Conservation (phyloP, 192 early-diverging fungal genomes). For the Endogone sp. region DNA sequence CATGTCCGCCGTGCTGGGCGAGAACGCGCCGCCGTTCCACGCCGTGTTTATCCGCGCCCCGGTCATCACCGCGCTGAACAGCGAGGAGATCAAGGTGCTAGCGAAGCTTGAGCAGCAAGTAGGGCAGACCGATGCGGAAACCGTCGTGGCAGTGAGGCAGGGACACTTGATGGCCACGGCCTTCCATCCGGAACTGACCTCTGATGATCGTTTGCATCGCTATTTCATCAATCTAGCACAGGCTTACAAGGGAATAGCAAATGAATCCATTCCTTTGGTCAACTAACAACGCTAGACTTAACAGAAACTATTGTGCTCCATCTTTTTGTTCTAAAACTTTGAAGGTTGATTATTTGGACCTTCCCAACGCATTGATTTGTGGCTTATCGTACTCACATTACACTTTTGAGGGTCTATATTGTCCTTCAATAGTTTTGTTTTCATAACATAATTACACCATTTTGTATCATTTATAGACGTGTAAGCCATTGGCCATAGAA, state of each 20-base stretch:
- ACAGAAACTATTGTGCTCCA: too few species aligned
- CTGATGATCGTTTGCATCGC: slow-evolving; percentile 81
- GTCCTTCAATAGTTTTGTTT: too few species aligned
- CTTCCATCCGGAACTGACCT: slow-evolving; percentile 97
- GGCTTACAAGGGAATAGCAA: slow-evolving; percentile 9
- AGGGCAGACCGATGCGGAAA: slow-evolving; percentile 47
- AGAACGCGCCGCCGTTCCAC: slow-evolving; percentile 37
- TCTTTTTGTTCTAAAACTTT: too few species aligned
- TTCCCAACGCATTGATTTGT: too few species aligned
- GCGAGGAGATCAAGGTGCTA: slow-evolving; percentile 68
- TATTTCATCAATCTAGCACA: slow-evolving; percentile 69
- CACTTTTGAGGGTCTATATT: too few species aligned
- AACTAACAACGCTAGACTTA: too few species aligned
- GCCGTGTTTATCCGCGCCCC: slow-evolving; percentile 97
- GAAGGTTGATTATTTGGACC: too few species aligned
- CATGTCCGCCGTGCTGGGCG: slow-evolving; percentile 41
- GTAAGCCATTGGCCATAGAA: too few species aligned
- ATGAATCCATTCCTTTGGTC: not conserved
- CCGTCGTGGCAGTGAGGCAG: slow-evolving; percentile 88
- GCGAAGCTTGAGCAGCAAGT: slow-evolving; percentile 57
- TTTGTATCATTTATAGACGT: too few species aligned
- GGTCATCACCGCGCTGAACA: slow-evolving; percentile 68
- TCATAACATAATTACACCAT: too few species aligned
- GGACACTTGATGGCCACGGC: slow-evolving; percentile 83
- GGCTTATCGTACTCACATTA: too few species aligned